These are phyloP conservation scores for Phylloporus arenicola DNA, from an alignment of 768 basidiomycete genomes.

Conservation along the genomic window DNA sequence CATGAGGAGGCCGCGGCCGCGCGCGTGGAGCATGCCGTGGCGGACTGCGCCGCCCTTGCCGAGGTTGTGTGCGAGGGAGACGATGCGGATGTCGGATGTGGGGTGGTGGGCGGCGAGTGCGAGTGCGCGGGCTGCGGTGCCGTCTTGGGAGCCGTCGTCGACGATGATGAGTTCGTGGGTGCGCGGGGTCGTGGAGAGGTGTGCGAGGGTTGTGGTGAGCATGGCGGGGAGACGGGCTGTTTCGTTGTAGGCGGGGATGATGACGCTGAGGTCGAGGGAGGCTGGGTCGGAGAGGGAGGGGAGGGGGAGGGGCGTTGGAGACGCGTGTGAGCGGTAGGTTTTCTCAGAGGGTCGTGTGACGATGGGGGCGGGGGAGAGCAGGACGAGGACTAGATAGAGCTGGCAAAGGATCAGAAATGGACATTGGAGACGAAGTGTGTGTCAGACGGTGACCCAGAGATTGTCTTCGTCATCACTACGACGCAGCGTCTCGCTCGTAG, in stretches of 20 bases:
- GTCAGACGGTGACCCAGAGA: conserved; percentile 34
- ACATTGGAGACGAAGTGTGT: conserved; percentile 30
- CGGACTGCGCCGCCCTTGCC: conserved; percentile 93
- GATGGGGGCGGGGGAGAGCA: conserved; percentile 71
- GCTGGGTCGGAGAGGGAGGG: conserved; percentile 51
- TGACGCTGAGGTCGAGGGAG: conserved; percentile 67
- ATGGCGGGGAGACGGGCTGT: conserved; percentile 75
- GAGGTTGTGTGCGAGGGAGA: conserved; percentile 71
- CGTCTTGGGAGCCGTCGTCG: conserved; percentile 85
- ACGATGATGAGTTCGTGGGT: conserved; percentile 82
- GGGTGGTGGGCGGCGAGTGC: conserved; percentile 53
- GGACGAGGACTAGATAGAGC: conserved; percentile 64
- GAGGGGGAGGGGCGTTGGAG: conserved; percentile 50
- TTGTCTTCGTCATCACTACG: conserved; percentile 56
- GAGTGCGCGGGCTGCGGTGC: conserved; percentile 62
- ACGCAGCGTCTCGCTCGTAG: conserved; percentile 55
- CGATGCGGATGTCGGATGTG: conserved; percentile 64
- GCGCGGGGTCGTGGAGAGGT: conserved; percentile 45
- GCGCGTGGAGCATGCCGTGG: conserved; percentile 82
- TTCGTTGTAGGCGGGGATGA: conserved; percentile 93
- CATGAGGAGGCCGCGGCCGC: conserved; percentile 78
- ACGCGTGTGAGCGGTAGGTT: conserved; percentile 55
- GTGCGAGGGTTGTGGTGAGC: conserved; percentile 69
- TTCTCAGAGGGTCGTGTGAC: conserved; percentile 61
- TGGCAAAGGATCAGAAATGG: conserved; percentile 36